Base-by-base conservation (phyloP, 169 alveolate species). In the Nephromyces sp. region DNA sequence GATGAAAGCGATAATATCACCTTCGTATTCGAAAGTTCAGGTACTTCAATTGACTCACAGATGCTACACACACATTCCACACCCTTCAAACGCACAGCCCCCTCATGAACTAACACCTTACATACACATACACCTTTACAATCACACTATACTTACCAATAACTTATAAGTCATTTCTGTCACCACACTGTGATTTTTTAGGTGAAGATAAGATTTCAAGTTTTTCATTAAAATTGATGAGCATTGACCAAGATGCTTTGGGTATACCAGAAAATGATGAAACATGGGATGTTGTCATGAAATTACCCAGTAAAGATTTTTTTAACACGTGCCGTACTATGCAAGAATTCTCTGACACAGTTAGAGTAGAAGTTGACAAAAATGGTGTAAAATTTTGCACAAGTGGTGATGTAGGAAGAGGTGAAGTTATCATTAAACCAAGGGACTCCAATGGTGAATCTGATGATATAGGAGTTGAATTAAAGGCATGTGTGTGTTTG, bases 351-450 rank as follows among this genome's bases (percentile, higher is more conserved):
- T 85, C 95, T 52, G 99, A 97, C 78, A 92, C 98, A 15, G 92
- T 97, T 21, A 88, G 90, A 62, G 86, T 97, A 68, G 98, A 95
- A 68, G 93, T 96, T 3, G 86, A 92, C 62, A 80, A 90, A 34
- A 94, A 93, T 75, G 87, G 89, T 35, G 94, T 95, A 34, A 86
- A 91, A 77, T 95, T 97, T 84, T 83, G 95, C 31, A 97, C 98
- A 21, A 91, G 90, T 70, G 99, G 98, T 8, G 97, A 95, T 69
- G 82, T 92, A 33, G 99, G 99, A 5, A 86, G 83, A 52, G 99
- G 99, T 6, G 92, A 93, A 62, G 91, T 95, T 28, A 90, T 92
- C 4, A 79, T 97, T 24, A 95, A 92, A 63, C 92, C 96, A 66
- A 89, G 94, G 84, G 92, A 88, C 32, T 84, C 93, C 51, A 87